Percentiles rank a stretch among this genome's conserved stretches.
Conservation (phyloP, 139 green algal genomes). For the Dunaliella primolecta region DNA sequence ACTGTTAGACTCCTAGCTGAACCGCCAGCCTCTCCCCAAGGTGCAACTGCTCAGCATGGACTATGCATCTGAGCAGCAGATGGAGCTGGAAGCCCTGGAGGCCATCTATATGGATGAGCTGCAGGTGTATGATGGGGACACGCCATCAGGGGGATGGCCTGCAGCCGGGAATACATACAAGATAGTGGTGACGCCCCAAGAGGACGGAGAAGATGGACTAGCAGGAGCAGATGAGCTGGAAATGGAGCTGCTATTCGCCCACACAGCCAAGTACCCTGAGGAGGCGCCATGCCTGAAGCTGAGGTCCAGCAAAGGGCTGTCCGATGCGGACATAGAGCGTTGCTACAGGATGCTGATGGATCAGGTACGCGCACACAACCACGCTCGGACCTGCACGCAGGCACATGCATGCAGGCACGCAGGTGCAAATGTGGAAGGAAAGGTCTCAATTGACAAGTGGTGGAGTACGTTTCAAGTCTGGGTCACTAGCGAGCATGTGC, state of each 20-base stretch:
- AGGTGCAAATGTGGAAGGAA: neutral
- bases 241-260: conserved; percentile 53
- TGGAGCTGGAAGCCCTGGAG: conserved; percentile 65
- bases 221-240: conserved; percentile 24
- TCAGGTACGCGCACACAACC: conserved; percentile 15
- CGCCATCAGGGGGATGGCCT: conserved; percentile 40
- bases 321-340: conserved; percentile 56
- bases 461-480: too few species aligned
- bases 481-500: too few species aligned
- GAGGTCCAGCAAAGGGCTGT: conserved; percentile 63
- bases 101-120: conserved; percentile 61
- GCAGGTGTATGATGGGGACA: conserved; percentile 42
- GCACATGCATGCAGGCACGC: neutral
- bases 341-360: conserved; percentile 41
- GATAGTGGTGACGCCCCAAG: conserved; percentile 22
- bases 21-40: too few species aligned
- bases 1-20: too few species aligned
- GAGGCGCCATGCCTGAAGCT: conserved; percentile 51
- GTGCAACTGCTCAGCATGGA: too few species aligned
- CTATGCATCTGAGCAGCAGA: conserved; percentile 44
- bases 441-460: too few species aligned
- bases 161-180: conserved; percentile 36
- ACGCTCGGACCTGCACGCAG: neutral
- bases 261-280: conserved; percentile 61
- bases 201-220: conserved; percentile 28